phyloP scores from a whole-genome alignment of 2,329 filamentous ascomycete genomes.

The Gyromitra esculenta region DNA sequence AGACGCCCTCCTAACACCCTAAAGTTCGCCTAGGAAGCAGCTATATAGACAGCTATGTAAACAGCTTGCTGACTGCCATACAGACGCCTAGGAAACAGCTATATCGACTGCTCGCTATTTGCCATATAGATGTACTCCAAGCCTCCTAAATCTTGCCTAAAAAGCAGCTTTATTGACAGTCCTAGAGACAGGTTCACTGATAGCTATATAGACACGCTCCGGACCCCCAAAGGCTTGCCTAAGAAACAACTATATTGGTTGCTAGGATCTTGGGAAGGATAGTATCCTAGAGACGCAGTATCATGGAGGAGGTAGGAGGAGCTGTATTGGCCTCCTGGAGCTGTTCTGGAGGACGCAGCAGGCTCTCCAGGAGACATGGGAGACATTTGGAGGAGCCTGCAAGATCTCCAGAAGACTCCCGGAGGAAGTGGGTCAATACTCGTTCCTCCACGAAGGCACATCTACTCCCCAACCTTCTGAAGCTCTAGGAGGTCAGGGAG shows the following conservation, averaged over 20 bases:
- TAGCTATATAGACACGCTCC: too few species aligned
- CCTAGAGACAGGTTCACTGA: too few species aligned
- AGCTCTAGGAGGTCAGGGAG: too few species aligned
- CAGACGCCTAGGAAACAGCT: background rate
- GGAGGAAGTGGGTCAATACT: too few species aligned
- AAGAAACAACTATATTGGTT: background rate
- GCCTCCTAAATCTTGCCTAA: too few species aligned
- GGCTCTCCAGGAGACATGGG: too few species aligned
- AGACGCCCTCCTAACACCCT: too few species aligned
- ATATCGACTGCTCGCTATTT: background rate
- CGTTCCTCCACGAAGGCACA: too few species aligned
- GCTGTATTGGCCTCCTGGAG: background rate
- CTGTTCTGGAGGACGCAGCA: background rate
- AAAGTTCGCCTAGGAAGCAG: too few species aligned
- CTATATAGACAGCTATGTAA: too few species aligned
- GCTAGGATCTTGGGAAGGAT: background rate
- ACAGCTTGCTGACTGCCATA: background rate
- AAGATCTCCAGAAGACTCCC: background rate
- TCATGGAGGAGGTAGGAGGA: background rate
- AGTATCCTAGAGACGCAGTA: background rate
- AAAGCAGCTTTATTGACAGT: too few species aligned
- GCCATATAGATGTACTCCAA: background rate
- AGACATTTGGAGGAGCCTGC: background rate
- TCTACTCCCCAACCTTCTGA: too few species aligned
- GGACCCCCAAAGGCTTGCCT: background rate